These are phyloP conservation scores for Fusarium anthophilum DNA, from an alignment of 2,329 filamentous ascomycete genomes.

Conservation along the genomic window DNA sequence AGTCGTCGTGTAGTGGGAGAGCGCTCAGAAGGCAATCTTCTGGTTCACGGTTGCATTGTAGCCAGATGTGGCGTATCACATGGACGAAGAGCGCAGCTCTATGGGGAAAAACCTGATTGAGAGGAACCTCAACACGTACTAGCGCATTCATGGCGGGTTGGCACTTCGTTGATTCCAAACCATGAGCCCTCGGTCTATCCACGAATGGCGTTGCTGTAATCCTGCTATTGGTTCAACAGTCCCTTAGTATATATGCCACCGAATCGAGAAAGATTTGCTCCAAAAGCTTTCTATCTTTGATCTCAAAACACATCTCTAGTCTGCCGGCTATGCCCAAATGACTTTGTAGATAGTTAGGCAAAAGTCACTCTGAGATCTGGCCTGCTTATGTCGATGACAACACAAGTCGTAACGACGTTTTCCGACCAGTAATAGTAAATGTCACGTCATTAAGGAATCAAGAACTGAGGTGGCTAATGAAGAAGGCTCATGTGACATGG, in stretches of 20 bases:
- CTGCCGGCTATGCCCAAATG: too few species aligned
- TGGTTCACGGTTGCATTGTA: neutral
- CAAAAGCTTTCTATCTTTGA: too few species aligned
- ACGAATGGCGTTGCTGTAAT: accelerated
- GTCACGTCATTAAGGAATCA: neutral
- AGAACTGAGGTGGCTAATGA: neutral
- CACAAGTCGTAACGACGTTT: accelerated
- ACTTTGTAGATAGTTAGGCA: neutral
- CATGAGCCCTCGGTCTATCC: accelerated
- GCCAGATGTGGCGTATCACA: neutral
- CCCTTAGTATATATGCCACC: neutral
- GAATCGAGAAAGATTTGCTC: neutral
- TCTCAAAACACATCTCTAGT: too few species aligned
- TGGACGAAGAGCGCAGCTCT: neutral
- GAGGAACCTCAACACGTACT: neutral
- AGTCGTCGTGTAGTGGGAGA: neutral
- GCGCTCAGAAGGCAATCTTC: accelerated
- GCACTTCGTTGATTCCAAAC: neutral
- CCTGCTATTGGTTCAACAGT: accelerated
- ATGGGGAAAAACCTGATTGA: neutral
- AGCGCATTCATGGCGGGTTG: neutral
- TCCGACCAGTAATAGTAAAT: neutral
- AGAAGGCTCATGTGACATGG: neutral
- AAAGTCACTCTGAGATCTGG: accelerated
- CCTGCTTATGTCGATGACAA: neutral